phyloP scores from a whole-genome alignment of 805 yeast genomes.

The Kazachstania martiniae region DNA sequence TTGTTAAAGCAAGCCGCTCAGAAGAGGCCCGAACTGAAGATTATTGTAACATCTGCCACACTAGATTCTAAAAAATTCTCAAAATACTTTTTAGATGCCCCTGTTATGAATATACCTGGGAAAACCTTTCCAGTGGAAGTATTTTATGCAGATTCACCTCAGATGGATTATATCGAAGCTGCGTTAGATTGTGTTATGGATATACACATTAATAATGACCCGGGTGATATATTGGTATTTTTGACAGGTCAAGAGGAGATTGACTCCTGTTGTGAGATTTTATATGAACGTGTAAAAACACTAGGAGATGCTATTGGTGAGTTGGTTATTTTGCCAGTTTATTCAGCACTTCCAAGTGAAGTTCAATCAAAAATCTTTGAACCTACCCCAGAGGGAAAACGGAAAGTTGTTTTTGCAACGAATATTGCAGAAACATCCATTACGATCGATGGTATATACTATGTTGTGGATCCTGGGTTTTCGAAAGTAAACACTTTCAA shows the following conservation, averaged over 20 bases:
- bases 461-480: slow-evolving; percentile 91
- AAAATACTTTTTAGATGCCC: slow-evolving; percentile 65
- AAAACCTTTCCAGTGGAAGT: slow-evolving; percentile 85
- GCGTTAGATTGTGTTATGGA: slow-evolving; percentile 78
- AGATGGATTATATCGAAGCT: slow-evolving; percentile 74
- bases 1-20: slow-evolving; percentile 63
- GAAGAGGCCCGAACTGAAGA: slow-evolving; percentile 58
- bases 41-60: slow-evolving; percentile 89
- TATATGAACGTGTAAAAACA: slow-evolving; percentile 53
- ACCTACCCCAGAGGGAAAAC: slow-evolving; percentile 69
- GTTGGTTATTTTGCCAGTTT: slow-evolving; percentile 72
- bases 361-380: slow-evolving; percentile 83
- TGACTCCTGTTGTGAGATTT: slow-evolving; percentile 73
- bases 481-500: slow-evolving; percentile 85
- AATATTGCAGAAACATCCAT: slow-evolving; percentile 96
- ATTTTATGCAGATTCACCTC: slow-evolving; percentile 70
- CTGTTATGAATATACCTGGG: slow-evolving; percentile 78
- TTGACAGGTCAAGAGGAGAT: slow-evolving; percentile 93
- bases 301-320: slow-evolving; percentile 56
- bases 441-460: slow-evolving; percentile 87
- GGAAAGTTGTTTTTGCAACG: slow-evolving; percentile 90
- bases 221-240: slow-evolving; percentile 75
- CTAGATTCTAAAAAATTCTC: slow-evolving; percentile 83
- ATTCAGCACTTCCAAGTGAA: slow-evolving; percentile 85
- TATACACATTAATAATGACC: slow-evolving; percentile 68